Evolutionary conservation across 2,329 filamentous ascomycete genomes (phyloP), one percentile per base, ranked within the genome.

Genomic region (Amauroascus verrucosus): DNA sequence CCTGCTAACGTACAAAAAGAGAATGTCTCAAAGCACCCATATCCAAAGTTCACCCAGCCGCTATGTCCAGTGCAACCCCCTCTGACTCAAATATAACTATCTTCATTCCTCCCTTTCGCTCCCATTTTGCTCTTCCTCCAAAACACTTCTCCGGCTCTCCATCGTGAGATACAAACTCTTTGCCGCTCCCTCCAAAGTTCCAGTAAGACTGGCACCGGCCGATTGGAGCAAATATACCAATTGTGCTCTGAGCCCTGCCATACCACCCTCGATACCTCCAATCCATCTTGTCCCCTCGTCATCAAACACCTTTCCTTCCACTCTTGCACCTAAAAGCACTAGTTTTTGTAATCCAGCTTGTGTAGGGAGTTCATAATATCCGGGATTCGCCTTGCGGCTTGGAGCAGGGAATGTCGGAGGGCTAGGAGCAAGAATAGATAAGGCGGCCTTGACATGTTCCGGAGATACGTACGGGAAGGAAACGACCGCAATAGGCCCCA

Each of bases 221-320:
- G 82, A 82, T 71, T 93, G 86, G 67, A 98, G 76, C 72, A 95
- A 80, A 58, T 75, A 74, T 51, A 97, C 83, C 56, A 98, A 77
- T 73, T 95, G 86, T 47, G 82, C 84, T 59, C 88, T 79, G 64
- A 98, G 74, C 3, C 86, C 86, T 37, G 88, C 84, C 58, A 95
- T 68, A 37, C 90, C 88, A 56, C 88, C 88, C 60, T 85, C 76
- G 62, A 97, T 94, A 33, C 84, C 78, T 54, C 88, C 80, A 43
- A 84, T 77, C 84, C 84, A 86, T 63, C 77, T 81, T 26, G 77
- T 75, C 52, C 86, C 85, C 9, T 84, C 82, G 45, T 79, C 70
- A 65, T 96, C 90, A 63, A 95, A 90, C 30, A 88, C 81, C 68
- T 82, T 84, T 58, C 86, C 86, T 65, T 98, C 93, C 28, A 96